phyloP scores from a whole-genome alignment of 805 yeast genomes.

The Blastobotrys muscicola region DNA sequence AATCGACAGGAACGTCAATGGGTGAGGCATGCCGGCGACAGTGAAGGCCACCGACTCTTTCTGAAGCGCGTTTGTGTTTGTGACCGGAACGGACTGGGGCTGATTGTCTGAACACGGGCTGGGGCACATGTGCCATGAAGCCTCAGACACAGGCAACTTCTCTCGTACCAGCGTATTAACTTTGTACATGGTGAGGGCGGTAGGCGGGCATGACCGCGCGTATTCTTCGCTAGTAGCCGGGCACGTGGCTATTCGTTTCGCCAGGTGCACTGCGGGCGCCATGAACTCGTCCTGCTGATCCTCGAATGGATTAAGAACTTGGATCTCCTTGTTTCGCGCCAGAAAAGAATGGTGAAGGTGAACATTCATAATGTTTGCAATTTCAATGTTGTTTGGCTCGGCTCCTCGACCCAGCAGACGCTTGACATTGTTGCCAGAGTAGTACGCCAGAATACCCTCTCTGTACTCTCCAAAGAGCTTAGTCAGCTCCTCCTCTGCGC shows the following conservation, averaged over 20 bases:
- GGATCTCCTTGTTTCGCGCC: slow-evolving; percentile 14
- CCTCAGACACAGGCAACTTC: background rate
- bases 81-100: background rate
- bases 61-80: background rate
- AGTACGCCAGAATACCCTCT: slow-evolving; percentile 15
- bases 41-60: slow-evolving; percentile 7
- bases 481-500: slow-evolving; percentile 6
- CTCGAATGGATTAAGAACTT: slow-evolving; percentile 17
- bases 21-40: slow-evolving; percentile 14
- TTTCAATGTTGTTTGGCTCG: background rate
- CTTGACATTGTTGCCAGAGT: slow-evolving; percentile 13
- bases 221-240: slow-evolving; percentile 9
- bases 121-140: slow-evolving; percentile 6
- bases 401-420: background rate
- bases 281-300: slow-evolving; percentile 6
- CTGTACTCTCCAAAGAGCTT: slow-evolving; percentile 3
- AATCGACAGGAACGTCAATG: slow-evolving; percentile 10
- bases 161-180: slow-evolving; percentile 1
- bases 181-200: slow-evolving; percentile 1
- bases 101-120: slow-evolving; percentile 11
- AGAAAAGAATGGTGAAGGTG: slow-evolving; percentile 22
- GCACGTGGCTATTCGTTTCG: slow-evolving; percentile 16
- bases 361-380: slow-evolving; percentile 21
- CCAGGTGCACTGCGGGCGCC: slow-evolving; percentile 15
- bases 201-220: slow-evolving; percentile 20